Conservation (phyloP, 78 protist species). For the Pigoraptor vietnamica region DNA sequence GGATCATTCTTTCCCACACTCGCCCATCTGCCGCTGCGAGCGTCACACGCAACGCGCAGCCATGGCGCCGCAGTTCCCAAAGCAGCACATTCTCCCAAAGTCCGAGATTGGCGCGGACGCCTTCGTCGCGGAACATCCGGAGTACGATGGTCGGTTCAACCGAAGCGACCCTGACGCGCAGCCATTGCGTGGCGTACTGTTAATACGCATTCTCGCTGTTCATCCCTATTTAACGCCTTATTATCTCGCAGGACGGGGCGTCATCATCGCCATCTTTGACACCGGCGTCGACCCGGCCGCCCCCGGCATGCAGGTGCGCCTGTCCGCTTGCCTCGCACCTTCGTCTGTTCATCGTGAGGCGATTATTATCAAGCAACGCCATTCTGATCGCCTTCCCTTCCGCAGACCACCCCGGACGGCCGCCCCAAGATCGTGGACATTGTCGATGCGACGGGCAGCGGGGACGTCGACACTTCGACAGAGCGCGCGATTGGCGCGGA, state of each 20-base stretch:
- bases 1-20: too few species aligned
- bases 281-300: conserved; percentile 75
- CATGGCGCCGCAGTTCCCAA: background rate
- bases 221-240: too few species aligned
- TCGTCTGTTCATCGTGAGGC: background rate
- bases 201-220: too few species aligned
- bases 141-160: conserved; percentile 14
- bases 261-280: conserved; percentile 45
- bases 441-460: conserved; percentile 60
- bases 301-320: conserved; percentile 53
- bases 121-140: conserved; percentile 1
- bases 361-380: conserved; percentile 4
- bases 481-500: background rate
- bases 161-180: too few species aligned
- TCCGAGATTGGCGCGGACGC: background rate
- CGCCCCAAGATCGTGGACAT: conserved; percentile 63
- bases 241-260: too few species aligned
- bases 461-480: conserved; percentile 53
- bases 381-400: background rate
- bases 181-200: too few species aligned
- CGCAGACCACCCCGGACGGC: conserved; percentile 68
- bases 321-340: background rate
- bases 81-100: conserved; percentile 8
- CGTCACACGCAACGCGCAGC: too few species aligned
- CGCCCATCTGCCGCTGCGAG: too few species aligned